These are phyloP conservation scores for Pseudisothecium myosuroides DNA, from an alignment of 225 moss, liverwort and hornwort species.

Conservation along the genomic window DNA sequence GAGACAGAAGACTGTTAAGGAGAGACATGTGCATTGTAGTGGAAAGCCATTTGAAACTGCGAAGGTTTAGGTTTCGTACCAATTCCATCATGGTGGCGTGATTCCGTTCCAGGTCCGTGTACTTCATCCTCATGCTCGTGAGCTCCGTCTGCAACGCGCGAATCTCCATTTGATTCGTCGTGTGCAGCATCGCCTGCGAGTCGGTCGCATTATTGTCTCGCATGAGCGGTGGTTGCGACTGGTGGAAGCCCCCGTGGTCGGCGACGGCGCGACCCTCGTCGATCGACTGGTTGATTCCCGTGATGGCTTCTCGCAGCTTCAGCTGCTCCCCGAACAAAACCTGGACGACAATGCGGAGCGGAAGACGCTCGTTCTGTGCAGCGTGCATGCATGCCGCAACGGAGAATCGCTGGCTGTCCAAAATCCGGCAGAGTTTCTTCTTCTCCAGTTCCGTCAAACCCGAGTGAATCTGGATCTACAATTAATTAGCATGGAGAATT, in stretches of 20 bases:
- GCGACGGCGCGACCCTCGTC: conserved; percentile 12
- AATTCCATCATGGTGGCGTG: conserved; percentile 44
- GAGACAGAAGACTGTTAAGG: not conserved
- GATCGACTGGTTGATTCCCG: conserved; percentile 20
- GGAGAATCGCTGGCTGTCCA: conserved; percentile 68
- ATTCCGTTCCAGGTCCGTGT: conserved; percentile 50
- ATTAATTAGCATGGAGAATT: not conserved
- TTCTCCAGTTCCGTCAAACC: conserved; percentile 49
- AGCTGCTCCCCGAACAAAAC: conserved; percentile 71
- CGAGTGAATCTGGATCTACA: conserved; percentile 41
- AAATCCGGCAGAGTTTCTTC: conserved; percentile 60
- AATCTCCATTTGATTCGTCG: conserved; percentile 72
- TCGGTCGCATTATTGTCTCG: not conserved
- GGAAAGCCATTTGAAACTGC: not conserved
- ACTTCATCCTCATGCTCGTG: conserved; percentile 46
- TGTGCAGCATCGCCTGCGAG: conserved; percentile 21
- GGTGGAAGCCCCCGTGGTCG: not conserved
- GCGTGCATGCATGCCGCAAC: conserved; percentile 84
- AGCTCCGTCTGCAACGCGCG: conserved; percentile 57
- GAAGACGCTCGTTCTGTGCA: conserved; percentile 80
- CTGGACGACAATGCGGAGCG: conserved; percentile 69
- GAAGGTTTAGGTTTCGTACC: not conserved
- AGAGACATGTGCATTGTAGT: not conserved
- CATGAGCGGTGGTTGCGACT: not conserved
- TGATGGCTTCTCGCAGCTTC: conserved; percentile 48